A percentile compares a stretch with the other conserved stretches of the same genome.
These are phyloP conservation scores for Pulveroboletus sp. DNA, from an alignment of 768 basidiomycete species.

Conservation along the genomic window DNA sequence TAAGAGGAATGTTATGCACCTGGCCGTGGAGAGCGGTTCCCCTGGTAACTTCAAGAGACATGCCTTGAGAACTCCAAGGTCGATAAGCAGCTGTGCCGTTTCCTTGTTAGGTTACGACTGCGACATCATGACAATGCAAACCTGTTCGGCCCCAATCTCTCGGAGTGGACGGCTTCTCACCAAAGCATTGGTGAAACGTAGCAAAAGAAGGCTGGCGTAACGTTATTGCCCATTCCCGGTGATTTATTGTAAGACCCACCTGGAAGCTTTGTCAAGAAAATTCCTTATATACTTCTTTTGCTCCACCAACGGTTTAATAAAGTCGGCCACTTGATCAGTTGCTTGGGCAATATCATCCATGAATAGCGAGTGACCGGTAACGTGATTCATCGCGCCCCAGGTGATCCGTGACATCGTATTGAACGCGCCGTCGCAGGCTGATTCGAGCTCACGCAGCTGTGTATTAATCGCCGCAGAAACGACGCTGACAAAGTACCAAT, in stretches of 20 bases:
- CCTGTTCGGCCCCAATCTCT: conserved; percentile 96
- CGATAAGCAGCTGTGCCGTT: conserved; percentile 70
- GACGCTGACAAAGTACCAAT: conserved; percentile 45
- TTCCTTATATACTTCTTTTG: conserved; percentile 94
- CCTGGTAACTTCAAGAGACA: conserved; percentile 84
- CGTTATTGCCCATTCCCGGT: background rate
- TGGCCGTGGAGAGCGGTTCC: conserved; percentile 53
- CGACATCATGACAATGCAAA: conserved; percentile 23
- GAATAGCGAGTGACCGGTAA: conserved; percentile 84
- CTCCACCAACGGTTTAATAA: conserved; percentile 79
- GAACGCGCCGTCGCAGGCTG: conserved; percentile 77
- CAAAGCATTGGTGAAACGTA: conserved; percentile 85
- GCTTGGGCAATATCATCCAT: conserved; percentile 72
- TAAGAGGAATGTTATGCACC: conserved; percentile 36
- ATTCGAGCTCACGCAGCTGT: conserved; percentile 82
- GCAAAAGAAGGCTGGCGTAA: conserved; percentile 65
- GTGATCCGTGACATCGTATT: conserved; percentile 70
- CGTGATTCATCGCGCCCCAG: conserved; percentile 79
- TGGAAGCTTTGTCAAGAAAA: conserved; percentile 90
- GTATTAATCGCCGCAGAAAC: conserved; percentile 81
- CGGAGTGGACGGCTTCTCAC: conserved; percentile 89
- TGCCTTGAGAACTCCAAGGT: conserved; percentile 83
- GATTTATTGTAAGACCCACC: conserved; percentile 44
- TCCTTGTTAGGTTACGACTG: conserved; percentile 7
- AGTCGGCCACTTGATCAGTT: conserved; percentile 73